Conservation (phyloP, 371 early-diverging fungal species). For the Mucor piriformis region DNA sequence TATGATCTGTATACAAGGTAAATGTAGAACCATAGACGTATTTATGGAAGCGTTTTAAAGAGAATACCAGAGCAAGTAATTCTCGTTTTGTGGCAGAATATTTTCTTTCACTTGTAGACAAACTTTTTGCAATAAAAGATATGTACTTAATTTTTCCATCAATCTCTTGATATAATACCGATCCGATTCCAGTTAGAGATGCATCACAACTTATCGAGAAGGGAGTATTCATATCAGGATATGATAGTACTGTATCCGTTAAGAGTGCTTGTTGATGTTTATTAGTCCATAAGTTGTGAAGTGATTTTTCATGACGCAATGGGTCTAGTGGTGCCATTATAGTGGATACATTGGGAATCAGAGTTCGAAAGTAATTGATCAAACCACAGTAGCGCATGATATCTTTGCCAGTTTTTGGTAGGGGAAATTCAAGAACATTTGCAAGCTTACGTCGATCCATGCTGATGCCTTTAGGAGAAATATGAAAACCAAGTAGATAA, state of each 20-base stretch:
- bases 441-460: conserved; percentile 18
- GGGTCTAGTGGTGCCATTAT: background rate
- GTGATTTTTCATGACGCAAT: conserved; percentile 1
- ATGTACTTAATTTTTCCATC: background rate
- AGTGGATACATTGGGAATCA: background rate
- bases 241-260: background rate
- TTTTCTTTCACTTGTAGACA: background rate
- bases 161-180: background rate
- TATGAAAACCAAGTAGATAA: conserved; percentile 19
- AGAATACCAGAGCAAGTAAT: conserved; percentile 17
- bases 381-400: conserved; percentile 20
- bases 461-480: conserved; percentile 10
- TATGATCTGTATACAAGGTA: conserved; percentile 25
- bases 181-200: background rate
- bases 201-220: conserved; percentile 43
- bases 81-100: conserved; percentile 2
- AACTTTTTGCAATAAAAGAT: background rate
- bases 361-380: conserved; percentile 24
- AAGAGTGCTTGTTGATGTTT: background rate
- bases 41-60: conserved; percentile 29
- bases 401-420: conserved; percentile 19
- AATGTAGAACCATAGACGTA: conserved; percentile 33
- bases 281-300: conserved; percentile 1
- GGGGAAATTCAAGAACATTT: conserved; percentile 13
- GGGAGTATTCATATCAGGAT: conserved; percentile 20